Base-by-base conservation (phyloP, 75 land plant species). In the Selaginella moellendorffii region DNA sequence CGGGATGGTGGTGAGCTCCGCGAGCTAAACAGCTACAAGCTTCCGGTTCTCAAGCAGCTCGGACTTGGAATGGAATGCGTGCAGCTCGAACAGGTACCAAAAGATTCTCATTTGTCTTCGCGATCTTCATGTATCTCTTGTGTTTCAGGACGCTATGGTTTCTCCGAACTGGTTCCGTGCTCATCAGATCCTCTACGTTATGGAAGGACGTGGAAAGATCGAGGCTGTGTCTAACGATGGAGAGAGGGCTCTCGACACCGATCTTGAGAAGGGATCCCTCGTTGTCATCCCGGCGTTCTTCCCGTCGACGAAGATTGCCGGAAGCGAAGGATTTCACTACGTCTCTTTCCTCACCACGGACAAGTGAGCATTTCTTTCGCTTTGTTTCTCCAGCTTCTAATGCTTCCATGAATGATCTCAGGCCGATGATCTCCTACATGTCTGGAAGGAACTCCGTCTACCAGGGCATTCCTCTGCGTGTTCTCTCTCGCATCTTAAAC, bases 31-130 rank as follows among this genome's bases (percentile, higher is more conserved):
- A 56, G 59, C 24, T 24, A 56, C 23, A 56, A 56, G 59, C 21
- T 56, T 56, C 59, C 59, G 2, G 59, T 56, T 56, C 59, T 56
- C 23, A 25, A 19, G 19, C 59, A 56, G 8, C 9, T 56, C 9
- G 59, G 59, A 25, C 59, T 56, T 56, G 59, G 59, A 2, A 25
- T 19, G 2, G 19, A 56, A 8, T 56, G 59, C 24, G 21, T 56
- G 59, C 8, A 56, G 59, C 59, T 56, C n/a, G 59, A 56, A 25
- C 21, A 56, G 59, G 59, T 56, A n/a, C n/a, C n/a, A n/a, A 56
- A 56, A 56, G 59, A 25, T 9, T 9, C 24, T 56, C 8, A 25
- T 8, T 8, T 56, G 19, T 56, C 24, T 19, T 19, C n/a, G 59
- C n/a, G 59, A 25, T 2, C 19, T 56, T 56, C 8, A 21, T 2